Evolutionary conservation across 23 red algal species (phyloP).

Genomic region (Pyropia haitanensis): DNA sequence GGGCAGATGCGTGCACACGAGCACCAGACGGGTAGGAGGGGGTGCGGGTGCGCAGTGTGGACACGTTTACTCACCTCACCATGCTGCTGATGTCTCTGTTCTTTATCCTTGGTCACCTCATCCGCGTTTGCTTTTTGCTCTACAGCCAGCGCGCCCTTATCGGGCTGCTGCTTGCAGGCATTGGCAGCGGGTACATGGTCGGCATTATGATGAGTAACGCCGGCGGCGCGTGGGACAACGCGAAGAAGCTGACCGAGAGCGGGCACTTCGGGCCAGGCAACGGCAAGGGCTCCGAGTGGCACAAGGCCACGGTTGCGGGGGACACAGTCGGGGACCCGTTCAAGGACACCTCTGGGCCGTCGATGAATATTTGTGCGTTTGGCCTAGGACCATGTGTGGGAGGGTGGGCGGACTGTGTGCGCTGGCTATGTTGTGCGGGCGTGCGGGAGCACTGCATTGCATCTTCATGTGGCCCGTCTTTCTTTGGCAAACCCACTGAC

Average conservation of each 20-base stretch:
- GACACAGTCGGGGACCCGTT: constrained; percentile 59
- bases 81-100: too few species aligned
- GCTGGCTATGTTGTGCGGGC: too few species aligned
- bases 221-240: constrained; percentile 74
- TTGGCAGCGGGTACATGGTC: constrained; percentile 32
- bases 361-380: too few species aligned
- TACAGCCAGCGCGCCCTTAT: constrained; percentile 20
- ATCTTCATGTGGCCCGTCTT: too few species aligned
- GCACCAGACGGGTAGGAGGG: too few species aligned
- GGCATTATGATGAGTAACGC: constrained; percentile 41
- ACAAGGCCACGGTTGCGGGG: constrained; percentile 66
- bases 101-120: background rate
- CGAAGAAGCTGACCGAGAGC: constrained; percentile 73
- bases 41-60: too few species aligned
- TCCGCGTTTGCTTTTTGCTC: constrained; percentile 25
- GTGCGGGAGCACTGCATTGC: too few species aligned
- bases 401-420: too few species aligned
- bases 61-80: too few species aligned
- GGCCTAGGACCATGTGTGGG: too few species aligned
- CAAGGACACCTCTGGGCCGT: constrained; percentile 16
- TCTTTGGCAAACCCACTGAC: too few species aligned
- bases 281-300: constrained; percentile 50
- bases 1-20: too few species aligned
- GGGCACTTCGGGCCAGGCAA: constrained; percentile 38
- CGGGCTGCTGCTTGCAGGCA: constrained; percentile 51